These are phyloP conservation scores for Clonostachys rhizophaga DNA, from an alignment of 2,329 filamentous ascomycete genomes.

Conservation along the genomic window DNA sequence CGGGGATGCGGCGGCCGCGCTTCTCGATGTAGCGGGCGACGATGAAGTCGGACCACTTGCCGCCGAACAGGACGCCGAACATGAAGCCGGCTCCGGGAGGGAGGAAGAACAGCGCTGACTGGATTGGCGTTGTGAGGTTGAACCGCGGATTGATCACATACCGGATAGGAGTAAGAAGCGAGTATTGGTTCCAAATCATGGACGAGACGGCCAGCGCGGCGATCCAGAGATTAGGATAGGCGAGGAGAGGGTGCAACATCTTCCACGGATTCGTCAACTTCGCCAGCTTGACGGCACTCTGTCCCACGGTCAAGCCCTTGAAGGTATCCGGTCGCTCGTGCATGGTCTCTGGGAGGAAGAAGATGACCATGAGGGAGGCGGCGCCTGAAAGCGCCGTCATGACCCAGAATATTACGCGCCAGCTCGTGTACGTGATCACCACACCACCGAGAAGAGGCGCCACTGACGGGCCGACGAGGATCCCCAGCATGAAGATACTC, in stretches of 20 bases:
- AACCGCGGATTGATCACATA: slow-evolving; percentile 70
- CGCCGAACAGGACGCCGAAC: slow-evolving; percentile 61
- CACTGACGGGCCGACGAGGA: slow-evolving; percentile 59
- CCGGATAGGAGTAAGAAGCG: slow-evolving; percentile 61
- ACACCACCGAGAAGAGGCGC: slow-evolving; percentile 64
- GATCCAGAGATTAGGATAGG: slow-evolving; percentile 60
- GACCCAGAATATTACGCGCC: slow-evolving; percentile 69
- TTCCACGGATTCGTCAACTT: slow-evolving; percentile 5
- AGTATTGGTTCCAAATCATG: slow-evolving; percentile 70
- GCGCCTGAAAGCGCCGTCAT: slow-evolving; percentile 57
- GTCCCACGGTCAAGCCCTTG: neutral
- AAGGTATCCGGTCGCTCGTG: slow-evolving; percentile 20
- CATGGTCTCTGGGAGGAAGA: slow-evolving; percentile 65
- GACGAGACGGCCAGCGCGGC: slow-evolving; percentile 51
- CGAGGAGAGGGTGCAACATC: slow-evolving; percentile 6
- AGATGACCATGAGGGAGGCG: slow-evolving; percentile 48
- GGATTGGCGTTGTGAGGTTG: slow-evolving; percentile 56
- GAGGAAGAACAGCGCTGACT: slow-evolving; percentile 66
- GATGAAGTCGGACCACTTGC: slow-evolving; percentile 59
- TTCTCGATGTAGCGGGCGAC: slow-evolving; percentile 42
- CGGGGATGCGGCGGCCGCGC: slow-evolving; percentile 52
- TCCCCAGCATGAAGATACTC: slow-evolving; percentile 62
- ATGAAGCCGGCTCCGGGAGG: slow-evolving; percentile 65
- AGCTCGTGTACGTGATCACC: slow-evolving; percentile 62
- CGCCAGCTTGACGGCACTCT: neutral